Conservation (phyloP, 1,139 yeast genomes). For the Candida smagusa region DNA sequence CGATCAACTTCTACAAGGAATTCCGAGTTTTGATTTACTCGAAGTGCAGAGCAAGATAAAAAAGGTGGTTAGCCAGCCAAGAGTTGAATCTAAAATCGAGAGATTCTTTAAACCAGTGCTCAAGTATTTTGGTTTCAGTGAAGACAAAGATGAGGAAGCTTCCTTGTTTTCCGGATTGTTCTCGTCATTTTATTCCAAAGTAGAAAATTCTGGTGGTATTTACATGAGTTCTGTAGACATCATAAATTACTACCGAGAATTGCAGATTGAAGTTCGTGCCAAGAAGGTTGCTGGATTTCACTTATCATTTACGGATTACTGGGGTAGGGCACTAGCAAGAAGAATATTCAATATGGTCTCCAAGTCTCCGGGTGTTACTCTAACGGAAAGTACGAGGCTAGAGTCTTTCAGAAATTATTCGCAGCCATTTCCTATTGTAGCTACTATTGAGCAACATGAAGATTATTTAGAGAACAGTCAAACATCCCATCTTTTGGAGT, state of each 20-base stretch:
- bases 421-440: slow-evolving; percentile 44
- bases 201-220: no score
- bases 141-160: background rate
- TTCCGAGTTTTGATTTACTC: slow-evolving; percentile 44
- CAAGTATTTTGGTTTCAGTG: background rate
- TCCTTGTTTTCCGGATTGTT: no score
- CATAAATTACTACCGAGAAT: slow-evolving; percentile 44
- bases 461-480: slow-evolving; percentile 16
- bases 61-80: no score
- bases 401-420: slow-evolving; percentile 26
- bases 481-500: slow-evolving; percentile 43
- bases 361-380: slow-evolving; percentile 36
- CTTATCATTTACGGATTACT: slow-evolving; percentile 61
- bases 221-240: slow-evolving; percentile 17
- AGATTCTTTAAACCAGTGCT: slow-evolving; percentile 9
- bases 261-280: slow-evolving; percentile 50
- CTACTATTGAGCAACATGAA: slow-evolving; percentile 34
- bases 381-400: slow-evolving; percentile 27
- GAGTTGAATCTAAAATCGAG: slow-evolving; percentile 5
- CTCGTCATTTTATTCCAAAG: no score
- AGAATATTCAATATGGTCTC: slow-evolving; percentile 38
- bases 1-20: slow-evolving; percentile 53
- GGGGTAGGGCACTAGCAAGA: slow-evolving; percentile 61
- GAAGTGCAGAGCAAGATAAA: slow-evolving; percentile 5
- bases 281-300: slow-evolving; percentile 53